Evolutionary conservation across 1,139 yeast genomes (phyloP).

Genomic region (Kazachstania sp.): DNA sequence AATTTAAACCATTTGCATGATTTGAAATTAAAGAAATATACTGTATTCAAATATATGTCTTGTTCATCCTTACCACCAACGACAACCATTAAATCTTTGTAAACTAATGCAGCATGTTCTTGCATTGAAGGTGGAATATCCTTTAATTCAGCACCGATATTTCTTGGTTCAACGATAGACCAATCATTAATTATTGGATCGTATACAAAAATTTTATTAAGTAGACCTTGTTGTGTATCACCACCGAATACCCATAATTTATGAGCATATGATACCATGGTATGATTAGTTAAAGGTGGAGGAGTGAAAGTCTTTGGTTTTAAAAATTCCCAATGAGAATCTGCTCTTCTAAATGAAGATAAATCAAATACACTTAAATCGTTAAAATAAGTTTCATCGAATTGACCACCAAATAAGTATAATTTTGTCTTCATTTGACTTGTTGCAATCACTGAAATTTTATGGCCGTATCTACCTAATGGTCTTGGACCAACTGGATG

Average conservation of each 20-base stretch:
- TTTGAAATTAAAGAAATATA: slow-evolving; percentile 69
- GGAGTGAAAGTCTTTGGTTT: slow-evolving; percentile 50
- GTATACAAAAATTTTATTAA: slow-evolving; percentile 74
- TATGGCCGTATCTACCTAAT: slow-evolving; percentile 89
- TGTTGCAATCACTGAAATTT: slow-evolving; percentile 52
- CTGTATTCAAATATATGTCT: slow-evolving; percentile 60
- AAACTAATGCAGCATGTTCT: slow-evolving; percentile 81
- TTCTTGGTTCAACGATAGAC: slow-evolving; percentile 42
- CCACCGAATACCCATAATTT: slow-evolving; percentile 92
- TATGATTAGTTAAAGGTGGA: slow-evolving; percentile 90
- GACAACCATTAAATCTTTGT: slow-evolving; percentile 71
- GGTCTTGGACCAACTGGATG: slow-evolving; percentile 78
- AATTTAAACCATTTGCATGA: slow-evolving; percentile 68
- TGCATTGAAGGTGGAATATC: slow-evolving; percentile 72
- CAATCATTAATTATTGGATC: slow-evolving; percentile 65
- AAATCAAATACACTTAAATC: slow-evolving; percentile 83
- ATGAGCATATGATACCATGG: slow-evolving; percentile 74
- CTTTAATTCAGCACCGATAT: slow-evolving; percentile 32
- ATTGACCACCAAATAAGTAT: slow-evolving; percentile 90
- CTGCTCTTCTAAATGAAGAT: slow-evolving; percentile 76
- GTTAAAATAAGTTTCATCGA: slow-evolving; percentile 77
- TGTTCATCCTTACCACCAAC: slow-evolving; percentile 84
- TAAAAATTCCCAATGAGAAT: slow-evolving; percentile 75
- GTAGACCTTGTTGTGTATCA: slow-evolving; percentile 67
- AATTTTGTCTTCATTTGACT: slow-evolving; percentile 63